Evolutionary conservation across 2,329 filamentous ascomycete genomes (phyloP).

Genomic region (Colletotrichum echinochloae): DNA sequence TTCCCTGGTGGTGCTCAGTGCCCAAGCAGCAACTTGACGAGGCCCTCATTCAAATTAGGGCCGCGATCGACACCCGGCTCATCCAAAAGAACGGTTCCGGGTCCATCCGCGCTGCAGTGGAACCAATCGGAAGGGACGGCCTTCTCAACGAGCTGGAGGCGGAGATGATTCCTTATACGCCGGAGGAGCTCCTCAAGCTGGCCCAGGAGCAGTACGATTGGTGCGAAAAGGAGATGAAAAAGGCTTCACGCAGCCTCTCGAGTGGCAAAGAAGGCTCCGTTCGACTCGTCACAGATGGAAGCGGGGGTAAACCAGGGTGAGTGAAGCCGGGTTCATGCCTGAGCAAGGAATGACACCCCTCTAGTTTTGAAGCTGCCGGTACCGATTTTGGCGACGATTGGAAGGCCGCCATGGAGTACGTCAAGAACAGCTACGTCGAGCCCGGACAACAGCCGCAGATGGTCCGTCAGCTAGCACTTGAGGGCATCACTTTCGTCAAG

Average conservation of each 20-base stretch:
- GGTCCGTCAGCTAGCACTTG: slow-evolving; percentile 62
- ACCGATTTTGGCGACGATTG: slow-evolving; percentile 57
- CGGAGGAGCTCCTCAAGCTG: slow-evolving; percentile 66
- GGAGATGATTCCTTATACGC: slow-evolving; percentile 69
- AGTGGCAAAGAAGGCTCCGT: not conserved
- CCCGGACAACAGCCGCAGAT: slow-evolving; percentile 66
- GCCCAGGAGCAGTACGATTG: slow-evolving; percentile 64
- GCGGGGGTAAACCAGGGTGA: slow-evolving; percentile 6
- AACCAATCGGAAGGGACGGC: slow-evolving; percentile 66
- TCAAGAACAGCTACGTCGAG: slow-evolving; percentile 66
- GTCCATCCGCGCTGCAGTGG: slow-evolving; percentile 51
- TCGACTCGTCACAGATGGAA: not conserved
- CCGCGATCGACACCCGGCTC: slow-evolving; percentile 55
- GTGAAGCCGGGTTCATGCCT: not conserved
- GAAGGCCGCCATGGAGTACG: slow-evolving; percentile 65
- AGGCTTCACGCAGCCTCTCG: slow-evolving; percentile 61
- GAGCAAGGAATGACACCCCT: not conserved
- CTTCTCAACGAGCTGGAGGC: slow-evolving; percentile 64
- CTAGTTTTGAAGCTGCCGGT: not conserved
- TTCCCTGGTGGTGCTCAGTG: slow-evolving; percentile 66
- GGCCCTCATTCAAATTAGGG: slow-evolving; percentile 51
- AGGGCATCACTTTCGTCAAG: slow-evolving; percentile 66
- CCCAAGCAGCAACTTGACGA: slow-evolving; percentile 57
- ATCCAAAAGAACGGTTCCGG: slow-evolving; percentile 25
- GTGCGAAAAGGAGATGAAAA: slow-evolving; percentile 67